Percentiles rank a stretch among this genome's conserved stretches.
Evolutionary conservation across 2,329 filamentous ascomycete species (phyloP).

Genomic region (Aspergillus fructus): DNA sequence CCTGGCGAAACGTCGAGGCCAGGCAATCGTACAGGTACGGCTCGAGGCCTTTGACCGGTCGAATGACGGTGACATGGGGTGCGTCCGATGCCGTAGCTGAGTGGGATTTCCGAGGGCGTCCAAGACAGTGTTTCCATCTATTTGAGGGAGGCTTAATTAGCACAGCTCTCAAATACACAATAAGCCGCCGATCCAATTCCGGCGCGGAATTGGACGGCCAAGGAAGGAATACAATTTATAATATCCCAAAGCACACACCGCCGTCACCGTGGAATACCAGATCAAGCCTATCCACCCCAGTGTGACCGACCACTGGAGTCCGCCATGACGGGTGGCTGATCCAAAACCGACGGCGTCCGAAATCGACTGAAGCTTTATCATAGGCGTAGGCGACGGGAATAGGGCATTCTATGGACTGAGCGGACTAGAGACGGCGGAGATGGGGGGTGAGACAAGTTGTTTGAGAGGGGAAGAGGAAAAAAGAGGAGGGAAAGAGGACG

Average conservation of each 20-base stretch:
- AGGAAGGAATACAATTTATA: conserved; percentile 52
- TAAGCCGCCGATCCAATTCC: not conserved
- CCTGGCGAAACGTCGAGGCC: conserved; percentile 77
- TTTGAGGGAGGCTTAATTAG: conserved; percentile 13
- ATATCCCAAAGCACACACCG: conserved; percentile 60
- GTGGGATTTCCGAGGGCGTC: conserved; percentile 43
- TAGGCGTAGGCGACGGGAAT: conserved; percentile 21
- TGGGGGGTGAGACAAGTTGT: not conserved
- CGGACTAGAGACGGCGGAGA: not conserved
- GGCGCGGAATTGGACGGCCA: not conserved
- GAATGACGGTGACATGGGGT: conserved; percentile 85
- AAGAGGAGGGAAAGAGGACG: not conserved
- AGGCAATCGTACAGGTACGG: conserved; percentile 90
- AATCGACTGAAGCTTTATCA: conserved; percentile 29
- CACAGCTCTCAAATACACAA: not conserved
- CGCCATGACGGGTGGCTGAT: conserved; percentile 29
- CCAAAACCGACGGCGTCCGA: conserved; percentile 21
- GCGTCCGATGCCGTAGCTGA: conserved; percentile 49
- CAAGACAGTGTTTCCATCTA: conserved; percentile 57
- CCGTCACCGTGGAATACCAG: conserved; percentile 57
- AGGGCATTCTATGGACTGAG: conserved; percentile 17
- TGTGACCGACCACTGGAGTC: conserved; percentile 36
- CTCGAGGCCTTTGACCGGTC: conserved; percentile 90
- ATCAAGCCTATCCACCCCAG: conserved; percentile 49
- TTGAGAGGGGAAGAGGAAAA: conserved; percentile 2